Evolutionary conservation across 1,139 yeast genomes (phyloP).

Genomic region (Candida gigantensis): DNA sequence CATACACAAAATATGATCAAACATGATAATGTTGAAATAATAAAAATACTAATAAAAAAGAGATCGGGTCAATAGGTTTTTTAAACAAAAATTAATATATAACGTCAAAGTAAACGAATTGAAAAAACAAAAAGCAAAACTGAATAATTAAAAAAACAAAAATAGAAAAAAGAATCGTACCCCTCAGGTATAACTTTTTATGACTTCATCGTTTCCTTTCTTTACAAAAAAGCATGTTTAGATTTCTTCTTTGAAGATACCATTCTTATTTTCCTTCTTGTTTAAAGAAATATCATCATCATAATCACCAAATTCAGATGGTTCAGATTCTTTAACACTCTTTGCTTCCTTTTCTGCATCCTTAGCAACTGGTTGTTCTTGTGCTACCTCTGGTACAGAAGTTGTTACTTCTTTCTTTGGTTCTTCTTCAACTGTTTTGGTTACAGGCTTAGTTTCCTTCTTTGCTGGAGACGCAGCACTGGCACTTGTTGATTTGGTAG

Average conservation of each 20-base stretch:
- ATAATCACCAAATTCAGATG: conserved; percentile 14
- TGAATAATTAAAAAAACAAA: no score
- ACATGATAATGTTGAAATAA: neutral
- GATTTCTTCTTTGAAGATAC: conserved; percentile 48
- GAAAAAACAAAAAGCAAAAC: no score
- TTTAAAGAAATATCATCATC: conserved; percentile 27
- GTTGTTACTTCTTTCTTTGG: conserved; percentile 15
- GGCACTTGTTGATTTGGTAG: conserved; percentile 4
- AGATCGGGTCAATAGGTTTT: no score
- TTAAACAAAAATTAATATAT: no score
- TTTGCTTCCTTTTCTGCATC: conserved; percentile 15
- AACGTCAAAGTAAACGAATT: no score
- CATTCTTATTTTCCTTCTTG: conserved; percentile 28
- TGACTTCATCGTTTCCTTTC: no score
- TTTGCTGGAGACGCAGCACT: conserved; percentile 10
- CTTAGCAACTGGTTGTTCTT: conserved; percentile 15
- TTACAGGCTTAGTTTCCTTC: conserved; percentile 11
- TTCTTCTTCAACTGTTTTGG: conserved; percentile 7
- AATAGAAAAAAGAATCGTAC: no score
- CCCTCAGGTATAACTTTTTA: no score
- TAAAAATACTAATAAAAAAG: neutral
- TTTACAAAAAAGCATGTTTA: conserved; percentile 16
- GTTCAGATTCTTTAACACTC: conserved; percentile 8
- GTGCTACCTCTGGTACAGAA: conserved; percentile 3
- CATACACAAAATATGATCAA: conserved; percentile 1